Evolutionary conservation across 75 land plant genomes (phyloP).

Genomic region (Cunninghamia lanceolata): DNA sequence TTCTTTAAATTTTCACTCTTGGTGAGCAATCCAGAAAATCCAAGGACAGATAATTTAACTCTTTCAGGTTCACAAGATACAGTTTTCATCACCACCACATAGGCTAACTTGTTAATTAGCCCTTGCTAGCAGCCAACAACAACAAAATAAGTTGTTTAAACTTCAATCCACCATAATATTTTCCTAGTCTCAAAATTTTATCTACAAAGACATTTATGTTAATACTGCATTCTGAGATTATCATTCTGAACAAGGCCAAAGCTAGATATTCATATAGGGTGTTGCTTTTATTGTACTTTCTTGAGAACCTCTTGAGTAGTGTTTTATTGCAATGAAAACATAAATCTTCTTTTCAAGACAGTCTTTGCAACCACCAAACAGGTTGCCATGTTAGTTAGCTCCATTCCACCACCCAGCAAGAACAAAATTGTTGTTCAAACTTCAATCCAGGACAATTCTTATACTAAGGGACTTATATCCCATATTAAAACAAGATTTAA

Average conservation of each 20-base stretch:
- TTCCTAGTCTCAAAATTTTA: not conserved
- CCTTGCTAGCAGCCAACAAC: not conserved
- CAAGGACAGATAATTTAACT: not conserved
- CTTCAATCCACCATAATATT: not conserved
- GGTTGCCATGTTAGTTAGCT: not conserved
- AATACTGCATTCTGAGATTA: not conserved
- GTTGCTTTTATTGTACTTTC: too few species aligned
- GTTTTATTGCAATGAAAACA: not conserved
- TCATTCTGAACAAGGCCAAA: not conserved
- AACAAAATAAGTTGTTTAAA: not conserved
- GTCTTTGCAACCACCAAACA: not conserved
- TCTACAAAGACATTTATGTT: not conserved
- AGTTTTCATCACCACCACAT: too few species aligned
- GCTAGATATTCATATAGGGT: not conserved
- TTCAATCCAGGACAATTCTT: too few species aligned
- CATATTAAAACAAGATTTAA: too few species aligned
- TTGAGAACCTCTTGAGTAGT: not conserved
- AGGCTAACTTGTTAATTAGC: not conserved
- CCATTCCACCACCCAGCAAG: not conserved
- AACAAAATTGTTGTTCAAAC: not conserved
- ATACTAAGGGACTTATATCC: too few species aligned
- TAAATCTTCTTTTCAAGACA: not conserved
- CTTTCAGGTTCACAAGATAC: not conserved
- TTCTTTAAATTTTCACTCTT: not conserved
- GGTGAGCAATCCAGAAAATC: not conserved